phyloP scores from a whole-genome alignment of 2,329 filamentous ascomycete species.

The Bipolaris zeicola region DNA sequence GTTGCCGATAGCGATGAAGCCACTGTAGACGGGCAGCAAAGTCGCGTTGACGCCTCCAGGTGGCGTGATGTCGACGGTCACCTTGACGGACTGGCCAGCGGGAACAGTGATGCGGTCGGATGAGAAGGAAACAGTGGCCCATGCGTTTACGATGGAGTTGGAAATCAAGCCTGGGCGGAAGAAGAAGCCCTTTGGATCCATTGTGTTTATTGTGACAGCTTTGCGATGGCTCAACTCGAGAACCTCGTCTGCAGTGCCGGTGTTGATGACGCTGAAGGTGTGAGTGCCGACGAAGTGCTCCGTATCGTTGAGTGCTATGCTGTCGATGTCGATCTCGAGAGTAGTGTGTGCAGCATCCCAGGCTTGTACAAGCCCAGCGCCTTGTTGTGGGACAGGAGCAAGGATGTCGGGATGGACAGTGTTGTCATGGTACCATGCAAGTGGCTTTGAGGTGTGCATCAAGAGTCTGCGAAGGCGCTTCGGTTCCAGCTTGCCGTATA shows the following conservation, averaged over 20 bases:
- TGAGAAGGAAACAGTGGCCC: conserved; percentile 19
- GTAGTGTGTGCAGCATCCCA: conserved; percentile 24
- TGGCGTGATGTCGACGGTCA: not conserved
- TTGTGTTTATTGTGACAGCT: conserved; percentile 26
- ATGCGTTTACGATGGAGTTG: conserved; percentile 12
- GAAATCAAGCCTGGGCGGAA: conserved; percentile 9
- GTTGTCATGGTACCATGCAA: conserved; percentile 22
- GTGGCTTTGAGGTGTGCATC: conserved; percentile 22
- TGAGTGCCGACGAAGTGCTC: conserved; percentile 29
- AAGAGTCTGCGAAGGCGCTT: conserved; percentile 19
- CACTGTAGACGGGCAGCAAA: conserved; percentile 30
- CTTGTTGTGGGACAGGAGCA: conserved; percentile 32
- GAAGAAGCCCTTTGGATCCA: conserved; percentile 6
- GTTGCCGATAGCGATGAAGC: conserved; percentile 21
- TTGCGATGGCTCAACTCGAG: conserved; percentile 14
- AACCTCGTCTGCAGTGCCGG: not conserved
- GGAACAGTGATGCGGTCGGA: conserved; percentile 26
- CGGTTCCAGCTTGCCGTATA: conserved; percentile 23
- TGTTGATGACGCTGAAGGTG: conserved; percentile 29
- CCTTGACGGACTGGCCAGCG: conserved; percentile 3
- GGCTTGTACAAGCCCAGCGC: conserved; percentile 27
- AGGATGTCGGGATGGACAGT: conserved; percentile 9
- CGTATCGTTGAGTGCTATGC: conserved; percentile 29
- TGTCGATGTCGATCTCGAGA: conserved; percentile 19
- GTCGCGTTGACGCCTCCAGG: conserved; percentile 14